These are phyloP conservation scores for Dryas drummondii DNA, from an alignment of 306 rosid genomes.

Conservation along the genomic window DNA sequence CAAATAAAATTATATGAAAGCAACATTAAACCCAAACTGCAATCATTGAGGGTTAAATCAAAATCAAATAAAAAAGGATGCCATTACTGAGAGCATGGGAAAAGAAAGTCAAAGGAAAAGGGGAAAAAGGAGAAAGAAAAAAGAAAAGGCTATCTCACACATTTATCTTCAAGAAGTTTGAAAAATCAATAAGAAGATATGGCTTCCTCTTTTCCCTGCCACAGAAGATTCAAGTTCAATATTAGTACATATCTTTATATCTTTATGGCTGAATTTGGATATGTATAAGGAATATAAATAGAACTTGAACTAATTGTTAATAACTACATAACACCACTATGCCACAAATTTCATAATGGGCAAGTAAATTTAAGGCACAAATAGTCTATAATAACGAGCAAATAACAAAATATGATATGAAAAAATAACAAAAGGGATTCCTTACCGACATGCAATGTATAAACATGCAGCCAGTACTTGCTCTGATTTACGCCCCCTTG, in stretches of 20 bases:
- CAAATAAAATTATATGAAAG: slow-evolving; percentile 22
- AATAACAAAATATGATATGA: neutral
- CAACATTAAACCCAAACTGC: slow-evolving; percentile 15
- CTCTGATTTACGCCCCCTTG: slow-evolving; percentile 69
- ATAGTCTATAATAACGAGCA: neutral
- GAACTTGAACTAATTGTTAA: neutral
- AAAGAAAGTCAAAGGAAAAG: neutral
- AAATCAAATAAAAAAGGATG: neutral
- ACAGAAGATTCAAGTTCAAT: slow-evolving; percentile 23
- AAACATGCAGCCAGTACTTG: slow-evolving; percentile 81
- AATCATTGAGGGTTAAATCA: slow-evolving; percentile 11
- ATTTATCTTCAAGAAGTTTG: slow-evolving; percentile 54
- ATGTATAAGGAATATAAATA: neutral
- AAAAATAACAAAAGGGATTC: neutral
- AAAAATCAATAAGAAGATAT: slow-evolving; percentile 86
- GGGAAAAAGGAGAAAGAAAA: slow-evolving; percentile 3
- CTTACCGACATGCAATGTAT: slow-evolving; percentile 80
- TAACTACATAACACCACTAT: neutral
- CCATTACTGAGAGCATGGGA: slow-evolving; percentile 1
- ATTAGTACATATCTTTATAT: slow-evolving; percentile 9
- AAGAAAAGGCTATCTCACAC: slow-evolving; percentile 51
- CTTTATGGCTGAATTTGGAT: neutral
- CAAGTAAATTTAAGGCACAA: neutral
- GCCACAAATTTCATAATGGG: neutral
- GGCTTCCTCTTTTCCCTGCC: slow-evolving; percentile 66